Percentiles rank a stretch among this genome's conserved stretches.
These are phyloP conservation scores for Tagetes erecta DNA, from an alignment of 129 eudicot genomes.

Conservation along the genomic window DNA sequence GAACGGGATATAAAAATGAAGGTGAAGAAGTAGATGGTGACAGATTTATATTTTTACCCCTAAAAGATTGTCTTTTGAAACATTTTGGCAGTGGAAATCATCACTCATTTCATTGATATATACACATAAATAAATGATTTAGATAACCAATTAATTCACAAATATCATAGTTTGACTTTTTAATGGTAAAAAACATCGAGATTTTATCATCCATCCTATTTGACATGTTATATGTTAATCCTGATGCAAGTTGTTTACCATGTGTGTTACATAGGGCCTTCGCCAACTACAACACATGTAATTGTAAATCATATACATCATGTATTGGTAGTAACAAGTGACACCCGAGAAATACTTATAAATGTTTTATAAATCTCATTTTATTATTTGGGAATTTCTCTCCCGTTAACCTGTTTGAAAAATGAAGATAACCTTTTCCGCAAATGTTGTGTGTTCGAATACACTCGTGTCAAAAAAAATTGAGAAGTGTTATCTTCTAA, in stretches of 20 bases:
- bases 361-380: no score
- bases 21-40: conserved; percentile 12
- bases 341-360: no score
- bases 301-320: no score
- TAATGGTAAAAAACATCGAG: not conserved
- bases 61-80: not conserved
- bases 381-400: no score
- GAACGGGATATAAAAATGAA: conserved; percentile 10
- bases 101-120: not conserved
- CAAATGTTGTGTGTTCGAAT: no score
- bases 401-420: no score
- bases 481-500: not conserved
- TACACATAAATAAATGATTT: not conserved
- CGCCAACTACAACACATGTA: no score
- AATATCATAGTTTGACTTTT: not conserved
- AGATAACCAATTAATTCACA: not conserved
- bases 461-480: no score
- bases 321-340: no score
- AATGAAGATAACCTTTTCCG: no score
- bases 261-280: no score
- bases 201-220: not conserved
- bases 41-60: not conserved
- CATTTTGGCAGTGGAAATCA: not conserved
- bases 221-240: not conserved
- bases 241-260: not conserved